Evolutionary conservation across 2,329 filamentous ascomycete species (phyloP), one percentile per base, ranked within the genome.

Genomic region (Pseudogymnoascus sp.): DNA sequence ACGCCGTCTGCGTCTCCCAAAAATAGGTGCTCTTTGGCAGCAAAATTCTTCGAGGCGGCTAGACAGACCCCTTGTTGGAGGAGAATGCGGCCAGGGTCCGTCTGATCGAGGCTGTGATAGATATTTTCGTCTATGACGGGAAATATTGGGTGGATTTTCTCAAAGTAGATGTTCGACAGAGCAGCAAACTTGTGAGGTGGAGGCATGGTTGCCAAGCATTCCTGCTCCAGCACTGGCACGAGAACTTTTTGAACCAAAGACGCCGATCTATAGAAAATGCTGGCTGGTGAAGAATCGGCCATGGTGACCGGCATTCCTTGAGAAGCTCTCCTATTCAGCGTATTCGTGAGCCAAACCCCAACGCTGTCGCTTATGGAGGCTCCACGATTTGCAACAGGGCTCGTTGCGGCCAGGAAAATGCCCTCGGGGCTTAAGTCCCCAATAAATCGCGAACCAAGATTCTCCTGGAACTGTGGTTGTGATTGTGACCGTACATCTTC

Each of bases 401-500:
- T 77, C 1, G 81, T 81, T 1, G 81, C 82, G 67, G 84, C 81
- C 67, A 84, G 76, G 63, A 87, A 83, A 70, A 86, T 81, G 64
- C 81, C 81, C 70, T 86, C 84, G 1, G 84, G 84, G 66, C 84
- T 86, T 28, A 85, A 69, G 68, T 86, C 83, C 16, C 83, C 82
- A 38, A 86, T 79, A 62, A 85, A 86, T 5, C 83, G 80, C 1
- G 77, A 73, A 31, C 28, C 28, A 31, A 31, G 28, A 31, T 31
- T 31, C 28, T 5, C 28, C 67, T 60, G 25, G 70, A 50, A 59
- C 68, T 42, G 23, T 70, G 66, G 23, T 65, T 61, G n/a, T 67
- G 62, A 8, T 62, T 44, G 40, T 67, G 66, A 25, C 38, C 28
- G 25, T 63, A 60, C 4, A 25, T 46, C 28, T 64, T 38, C 12